Conservation (phyloP, 768 basidiomycete species). For the Trametes sanguinea region DNA sequence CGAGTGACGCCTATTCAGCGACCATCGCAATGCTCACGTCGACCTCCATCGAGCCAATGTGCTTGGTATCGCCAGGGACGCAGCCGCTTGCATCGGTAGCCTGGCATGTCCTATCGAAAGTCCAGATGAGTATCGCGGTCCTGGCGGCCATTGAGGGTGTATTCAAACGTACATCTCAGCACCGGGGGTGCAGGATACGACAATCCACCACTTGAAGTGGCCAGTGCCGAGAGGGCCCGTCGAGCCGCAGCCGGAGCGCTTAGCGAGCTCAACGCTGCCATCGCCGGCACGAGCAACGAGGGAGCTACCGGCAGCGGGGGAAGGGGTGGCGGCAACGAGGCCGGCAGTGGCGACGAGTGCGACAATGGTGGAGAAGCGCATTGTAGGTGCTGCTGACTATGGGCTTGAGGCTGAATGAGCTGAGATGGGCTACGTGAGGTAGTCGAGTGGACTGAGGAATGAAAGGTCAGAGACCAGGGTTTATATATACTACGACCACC, state of each 20-base stretch:
- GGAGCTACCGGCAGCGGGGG: neutral
- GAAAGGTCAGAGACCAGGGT: too few species aligned
- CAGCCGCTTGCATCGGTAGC: conserved; percentile 7
- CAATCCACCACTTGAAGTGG: conserved; percentile 11
- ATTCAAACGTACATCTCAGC: neutral
- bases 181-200: neutral
- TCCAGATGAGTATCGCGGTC: neutral
- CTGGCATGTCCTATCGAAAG: conserved; percentile 2
- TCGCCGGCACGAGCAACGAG: conserved; percentile 7
- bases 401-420: neutral
- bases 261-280: neutral
- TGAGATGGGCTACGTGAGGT: neutral
- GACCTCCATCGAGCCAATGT: conserved; percentile 14
- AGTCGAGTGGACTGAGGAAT: too few species aligned
- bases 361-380: conserved; percentile 12
- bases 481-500: neutral
- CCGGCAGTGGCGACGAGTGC: conserved; percentile 4
- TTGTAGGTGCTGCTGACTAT: neutral
- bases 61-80: conserved; percentile 2
- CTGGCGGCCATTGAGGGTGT: too few species aligned
- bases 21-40: neutral
- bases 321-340: conserved; percentile 2
- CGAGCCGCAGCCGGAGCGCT: conserved; percentile 10
- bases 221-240: conserved; percentile 8
- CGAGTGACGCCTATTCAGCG: too few species aligned